Conservation (phyloP, 2,329 filamentous ascomycete genomes). For the Orbilia brochopaga region DNA sequence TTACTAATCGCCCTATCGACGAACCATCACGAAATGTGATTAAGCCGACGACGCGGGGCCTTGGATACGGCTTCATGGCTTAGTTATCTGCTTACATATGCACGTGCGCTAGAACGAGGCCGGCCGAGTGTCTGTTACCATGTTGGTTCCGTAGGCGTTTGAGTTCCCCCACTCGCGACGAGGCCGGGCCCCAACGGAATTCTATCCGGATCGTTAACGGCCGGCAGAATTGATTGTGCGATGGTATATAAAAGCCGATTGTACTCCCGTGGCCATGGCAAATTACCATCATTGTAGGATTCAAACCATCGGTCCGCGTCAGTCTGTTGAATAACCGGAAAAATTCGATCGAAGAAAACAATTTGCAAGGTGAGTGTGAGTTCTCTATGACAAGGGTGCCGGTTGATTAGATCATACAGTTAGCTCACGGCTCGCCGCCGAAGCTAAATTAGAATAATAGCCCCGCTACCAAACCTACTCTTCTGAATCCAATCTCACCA, state of each 20-base stretch:
- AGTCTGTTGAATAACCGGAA: not conserved
- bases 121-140: not conserved
- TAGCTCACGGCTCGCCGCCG: not conserved
- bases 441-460: not conserved
- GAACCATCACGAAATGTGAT: not conserved
- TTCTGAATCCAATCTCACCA: not conserved
- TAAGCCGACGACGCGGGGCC: not conserved
- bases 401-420: not conserved
- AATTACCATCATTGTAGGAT: not conserved
- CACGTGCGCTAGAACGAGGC: not conserved
- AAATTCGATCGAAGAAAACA: not conserved
- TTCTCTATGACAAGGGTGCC: not conserved
- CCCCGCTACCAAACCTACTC: conserved; percentile 1
- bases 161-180: not conserved
- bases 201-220: not conserved
- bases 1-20: not conserved
- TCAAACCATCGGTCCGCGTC: not conserved
- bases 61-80: not conserved
- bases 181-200: conserved; percentile 2
- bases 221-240: not conserved
- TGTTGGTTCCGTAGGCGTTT: not conserved
- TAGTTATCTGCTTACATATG: not conserved
- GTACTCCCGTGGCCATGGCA: not conserved
- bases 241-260: not conserved
- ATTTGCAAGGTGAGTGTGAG: not conserved